These are phyloP conservation scores for Colletotrichum musae DNA, from an alignment of 2,329 filamentous ascomycete species.

Conservation along the genomic window DNA sequence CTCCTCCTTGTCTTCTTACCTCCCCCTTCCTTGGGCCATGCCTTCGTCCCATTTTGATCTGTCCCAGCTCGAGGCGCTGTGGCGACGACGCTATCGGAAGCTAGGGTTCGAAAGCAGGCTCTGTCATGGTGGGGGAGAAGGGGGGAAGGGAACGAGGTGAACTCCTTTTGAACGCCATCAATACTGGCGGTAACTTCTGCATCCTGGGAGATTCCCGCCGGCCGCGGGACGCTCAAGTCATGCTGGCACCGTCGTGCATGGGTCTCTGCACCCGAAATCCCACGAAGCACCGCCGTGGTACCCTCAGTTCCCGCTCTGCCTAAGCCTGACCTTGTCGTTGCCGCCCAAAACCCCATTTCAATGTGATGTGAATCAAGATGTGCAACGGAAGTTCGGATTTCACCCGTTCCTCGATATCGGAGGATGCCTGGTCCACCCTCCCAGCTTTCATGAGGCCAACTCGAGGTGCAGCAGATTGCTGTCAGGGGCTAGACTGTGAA, in stretches of 20 bases:
- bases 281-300: slow-evolving; percentile 14
- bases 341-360: slow-evolving; percentile 4
- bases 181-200: neutral
- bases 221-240: slow-evolving; percentile 15
- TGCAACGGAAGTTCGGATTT: neutral
- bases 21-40: neutral
- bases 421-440: neutral
- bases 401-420: neutral
- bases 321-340: neutral
- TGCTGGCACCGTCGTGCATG: slow-evolving; percentile 12
- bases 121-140: neutral
- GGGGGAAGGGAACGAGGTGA: neutral
- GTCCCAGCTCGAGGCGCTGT: neutral
- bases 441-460: too few species aligned
- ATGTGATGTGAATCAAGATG: neutral
- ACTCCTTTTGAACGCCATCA: slow-evolving; percentile 16
- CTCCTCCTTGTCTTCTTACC: slow-evolving; percentile 23
- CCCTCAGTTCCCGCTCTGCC: neutral
- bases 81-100: neutral
- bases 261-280: slow-evolving; percentile 30
- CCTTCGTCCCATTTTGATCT: neutral
- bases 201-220: neutral
- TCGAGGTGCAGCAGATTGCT: neutral
- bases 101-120: neutral
- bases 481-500: too few species aligned